Percentiles rank a stretch among this genome's conserved stretches.
phyloP scores from a whole-genome alignment of 2,329 filamentous ascomycete genomes.

The Cladophialophora chaetospira region DNA sequence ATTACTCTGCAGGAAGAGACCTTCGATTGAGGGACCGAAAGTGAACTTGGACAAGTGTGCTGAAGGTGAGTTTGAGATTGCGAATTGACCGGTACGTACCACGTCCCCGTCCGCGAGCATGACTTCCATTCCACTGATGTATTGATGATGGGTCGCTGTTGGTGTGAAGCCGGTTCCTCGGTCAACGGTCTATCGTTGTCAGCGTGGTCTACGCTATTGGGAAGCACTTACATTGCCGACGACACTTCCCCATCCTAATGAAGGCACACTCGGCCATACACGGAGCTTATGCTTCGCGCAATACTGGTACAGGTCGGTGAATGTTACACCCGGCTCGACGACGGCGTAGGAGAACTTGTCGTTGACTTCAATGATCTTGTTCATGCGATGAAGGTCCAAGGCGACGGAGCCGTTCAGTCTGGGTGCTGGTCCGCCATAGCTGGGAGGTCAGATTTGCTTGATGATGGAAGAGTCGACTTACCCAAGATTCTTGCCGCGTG shows the following conservation, averaged over 20 bases:
- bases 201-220: not conserved
- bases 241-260: slow-evolving; percentile 53
- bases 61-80: slow-evolving; percentile 27
- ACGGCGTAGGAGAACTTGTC: slow-evolving; percentile 38
- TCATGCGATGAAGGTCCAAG: slow-evolving; percentile 46
- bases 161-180: slow-evolving; percentile 41
- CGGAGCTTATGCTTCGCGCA: slow-evolving; percentile 43
- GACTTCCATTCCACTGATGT: slow-evolving; percentile 49
- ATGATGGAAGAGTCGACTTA: slow-evolving; percentile 5
- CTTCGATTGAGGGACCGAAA: slow-evolving; percentile 29
- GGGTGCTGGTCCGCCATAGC: slow-evolving; percentile 55
- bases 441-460: slow-evolving; percentile 23
- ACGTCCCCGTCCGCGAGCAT: slow-evolving; percentile 45
- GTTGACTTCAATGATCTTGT: slow-evolving; percentile 39
- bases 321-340: slow-evolving; percentile 50
- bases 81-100: slow-evolving; percentile 46
- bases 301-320: slow-evolving; percentile 48
- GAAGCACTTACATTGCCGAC: slow-evolving; percentile 46
- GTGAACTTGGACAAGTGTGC: slow-evolving; percentile 28
- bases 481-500: slow-evolving; percentile 31
- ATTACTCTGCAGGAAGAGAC: slow-evolving; percentile 33
- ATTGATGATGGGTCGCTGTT: slow-evolving; percentile 50
- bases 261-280: slow-evolving; percentile 53
- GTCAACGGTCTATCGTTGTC: slow-evolving; percentile 42
- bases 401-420: slow-evolving; percentile 49